Evolutionary conservation across 1,139 yeast genomes (phyloP), one percentile per base, ranked within the genome.

Genomic region (Lodderomyces parapsilosis): DNA sequence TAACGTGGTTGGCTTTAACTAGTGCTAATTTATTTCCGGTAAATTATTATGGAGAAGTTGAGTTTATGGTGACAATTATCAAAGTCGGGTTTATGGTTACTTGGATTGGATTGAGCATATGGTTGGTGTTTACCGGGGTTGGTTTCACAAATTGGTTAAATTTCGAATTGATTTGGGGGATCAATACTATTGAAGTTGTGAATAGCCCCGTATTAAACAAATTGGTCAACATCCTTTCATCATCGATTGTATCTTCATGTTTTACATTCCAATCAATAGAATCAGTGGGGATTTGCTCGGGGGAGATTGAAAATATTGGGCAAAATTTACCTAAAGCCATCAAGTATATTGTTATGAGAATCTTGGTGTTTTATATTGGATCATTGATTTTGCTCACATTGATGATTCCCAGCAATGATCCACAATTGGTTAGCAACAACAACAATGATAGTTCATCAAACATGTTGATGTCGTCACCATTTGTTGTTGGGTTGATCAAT

Each of bases 221-320:
- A 23, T 10, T 43, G 7, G 13, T 48, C 8, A 42, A 43, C 34
- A 17, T 49, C 5, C 42, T 48, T 48, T 61, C 39, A 54, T 61
- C 39, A 56, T 58, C 46, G 54, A 59, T 49, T 56, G 45, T 64
- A 35, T 53, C 65, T 6, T 65, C 69, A 8, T 65, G 68, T 36
- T 66, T 65, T 53, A 58, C 68, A 46, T 54, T 68, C 51, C 60
- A 65, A 50, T 63, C 64, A 45, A 54, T 66, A 28, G 78, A 73
- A 51, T 64, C 72, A 50, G 63, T 68, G 41, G 71, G 72, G 20
- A 57, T 56, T 7, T 49, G 57, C 22, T 47, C 58, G 3, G 61
- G 60, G 2, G 62, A 58, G 41, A 49, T 52, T 13, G 27, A 43
- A 31, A 37, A 54, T 39, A 64, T 65, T 23, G 40, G 40, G 13